Evolutionary conservation across 768 basidiomycete species (phyloP).

Genomic region (Boletus vinaceobasis): DNA sequence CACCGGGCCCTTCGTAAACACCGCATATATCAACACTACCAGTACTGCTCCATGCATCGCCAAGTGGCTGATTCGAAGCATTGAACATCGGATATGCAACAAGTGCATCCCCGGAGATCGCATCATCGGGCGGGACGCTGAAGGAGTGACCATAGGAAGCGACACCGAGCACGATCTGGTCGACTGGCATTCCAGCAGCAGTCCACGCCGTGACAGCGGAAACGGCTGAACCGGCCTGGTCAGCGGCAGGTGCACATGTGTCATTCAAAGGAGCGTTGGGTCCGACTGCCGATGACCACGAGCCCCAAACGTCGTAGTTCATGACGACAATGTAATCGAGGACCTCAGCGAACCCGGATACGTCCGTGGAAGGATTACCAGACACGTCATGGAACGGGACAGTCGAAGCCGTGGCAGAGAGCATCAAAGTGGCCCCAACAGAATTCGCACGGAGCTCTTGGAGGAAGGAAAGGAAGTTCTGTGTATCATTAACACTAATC

Average conservation of each 20-base stretch:
- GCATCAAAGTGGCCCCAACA: slow-evolving; percentile 31
- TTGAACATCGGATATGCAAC: slow-evolving; percentile 51
- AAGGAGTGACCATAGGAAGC: slow-evolving; percentile 82
- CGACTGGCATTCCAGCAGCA: slow-evolving; percentile 66
- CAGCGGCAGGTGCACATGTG: slow-evolving; percentile 56
- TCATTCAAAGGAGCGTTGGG: slow-evolving; percentile 82
- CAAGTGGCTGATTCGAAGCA: slow-evolving; percentile 39
- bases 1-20: slow-evolving; percentile 41
- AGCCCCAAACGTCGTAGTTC: slow-evolving; percentile 64
- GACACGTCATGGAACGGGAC: slow-evolving; percentile 60
- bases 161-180: slow-evolving; percentile 75
- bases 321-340: slow-evolving; percentile 65
- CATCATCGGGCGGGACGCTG: slow-evolving; percentile 36
- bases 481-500: slow-evolving; percentile 53
- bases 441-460: slow-evolving; percentile 58
- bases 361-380: slow-evolving; percentile 62
- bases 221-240: slow-evolving; percentile 71
- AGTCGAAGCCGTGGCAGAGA: slow-evolving; percentile 68
- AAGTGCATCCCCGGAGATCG: slow-evolving; percentile 36
- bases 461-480: slow-evolving; percentile 77
- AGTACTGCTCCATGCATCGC: slow-evolving; percentile 53
- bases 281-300: slow-evolving; percentile 54
- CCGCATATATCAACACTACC: slow-evolving; percentile 56
- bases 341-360: slow-evolving; percentile 66
- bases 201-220: slow-evolving; percentile 73